phyloP scores from a whole-genome alignment of 192 early-diverging fungal genomes.

The Borealophlyctis nickersoniae region DNA sequence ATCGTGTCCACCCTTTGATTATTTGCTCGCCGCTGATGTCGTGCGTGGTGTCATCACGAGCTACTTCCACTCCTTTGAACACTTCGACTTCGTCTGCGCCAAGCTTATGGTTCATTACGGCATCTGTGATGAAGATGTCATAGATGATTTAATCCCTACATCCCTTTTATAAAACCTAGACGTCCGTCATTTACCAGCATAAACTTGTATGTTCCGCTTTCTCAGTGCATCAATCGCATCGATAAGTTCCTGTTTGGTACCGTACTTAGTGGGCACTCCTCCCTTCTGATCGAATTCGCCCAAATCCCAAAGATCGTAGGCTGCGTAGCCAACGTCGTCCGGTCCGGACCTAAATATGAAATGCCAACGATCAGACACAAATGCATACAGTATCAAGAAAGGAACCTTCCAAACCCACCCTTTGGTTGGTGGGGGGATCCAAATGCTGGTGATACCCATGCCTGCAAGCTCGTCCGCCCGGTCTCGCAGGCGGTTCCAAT shows the following conservation, averaged over 20 bases:
- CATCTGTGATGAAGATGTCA: background rate
- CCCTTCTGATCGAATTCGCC: constrained; percentile 51
- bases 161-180: no score
- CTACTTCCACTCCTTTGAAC: constrained; percentile 40
- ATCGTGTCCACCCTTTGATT: constrained; percentile 42
- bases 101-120: constrained; percentile 40
- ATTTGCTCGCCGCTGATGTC: constrained; percentile 38
- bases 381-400: no score
- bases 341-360: no score
- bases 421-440: constrained; percentile 49
- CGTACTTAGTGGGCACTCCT: constrained; percentile 46
- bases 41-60: constrained; percentile 33
- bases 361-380: no score
- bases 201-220: constrained; percentile 33
- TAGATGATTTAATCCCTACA: no score
- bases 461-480: constrained; percentile 35
- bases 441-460: constrained; percentile 43
- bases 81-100: constrained; percentile 41
- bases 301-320: constrained; percentile 50
- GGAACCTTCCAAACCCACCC: no score
- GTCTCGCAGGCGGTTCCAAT: constrained; percentile 33
- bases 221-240: constrained; percentile 37
- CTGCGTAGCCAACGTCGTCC: constrained; percentile 40
- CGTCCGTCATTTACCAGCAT: constrained; percentile 41
- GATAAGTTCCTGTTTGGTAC: constrained; percentile 41